Base-by-base conservation (phyloP, 2,329 filamentous ascomycete genomes). In the Neofusicoccum cordaticola region DNA sequence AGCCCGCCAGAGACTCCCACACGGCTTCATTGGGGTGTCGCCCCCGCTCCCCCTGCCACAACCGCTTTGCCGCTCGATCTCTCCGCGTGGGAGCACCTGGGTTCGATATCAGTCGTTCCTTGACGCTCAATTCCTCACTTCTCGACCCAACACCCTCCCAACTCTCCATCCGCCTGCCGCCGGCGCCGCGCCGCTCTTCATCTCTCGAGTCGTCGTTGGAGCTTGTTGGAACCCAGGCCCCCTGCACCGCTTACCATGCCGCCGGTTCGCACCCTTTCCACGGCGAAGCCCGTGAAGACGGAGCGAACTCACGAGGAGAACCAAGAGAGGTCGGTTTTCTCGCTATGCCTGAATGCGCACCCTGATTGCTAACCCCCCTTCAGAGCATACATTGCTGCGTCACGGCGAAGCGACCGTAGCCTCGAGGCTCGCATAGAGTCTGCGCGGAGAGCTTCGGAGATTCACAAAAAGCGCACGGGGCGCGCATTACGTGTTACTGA, bases 361-460 rank as follows among this genome's bases (percentile, higher is more conserved):
- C 58, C 34, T 67, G 17, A 12, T 17, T 44, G 50, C 70, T 68
- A 52, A 69, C 53, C 41, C 22, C 31, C 1, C 8, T 34, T 8
- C 71, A 90, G 93, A 72, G 93, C 93, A 22, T 97, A 96, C 75
- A 95, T 97, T 70, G 93, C 93, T 12, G 93, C 93, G 3, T 97
- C 94, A 5, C 84, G 93, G 68, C 85, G 94, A 68, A 90, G 90
- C 70, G 94, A 97, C 72, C 88, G 93, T 62, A 94, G 90, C 73
- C 80, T 97, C 15, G 93, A 97, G 76, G 93, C 93, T 13, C 88
- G 93, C 31, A 85, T 97, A 17, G 91, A 96, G 74, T 97, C 93
- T 2, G 93, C 94, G 13, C 85, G 88, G 60, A 87, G 91, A 77
- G 93, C 93, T 5, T 97, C 93, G n/a, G 88, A 92, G 71, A 92